Base-by-base conservation (phyloP, 2,329 filamentous ascomycete genomes). In the Exophiala viscosa region DNA sequence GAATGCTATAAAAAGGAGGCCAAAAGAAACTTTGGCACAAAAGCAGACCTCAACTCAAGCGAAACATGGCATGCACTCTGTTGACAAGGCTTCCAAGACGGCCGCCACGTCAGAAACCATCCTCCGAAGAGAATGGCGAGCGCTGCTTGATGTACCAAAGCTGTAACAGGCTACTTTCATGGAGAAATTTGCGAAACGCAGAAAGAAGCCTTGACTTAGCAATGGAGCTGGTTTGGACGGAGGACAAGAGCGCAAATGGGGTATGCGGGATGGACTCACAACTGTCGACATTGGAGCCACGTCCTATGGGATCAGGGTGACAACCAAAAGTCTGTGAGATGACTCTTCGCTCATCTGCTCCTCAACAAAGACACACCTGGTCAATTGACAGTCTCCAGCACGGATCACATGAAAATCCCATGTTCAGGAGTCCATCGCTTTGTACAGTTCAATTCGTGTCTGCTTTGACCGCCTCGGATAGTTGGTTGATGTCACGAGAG, bases 121-220 rank as follows among this genome's bases (percentile, higher is more conserved):
- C 49, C 23, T 40, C 42, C 44, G 41, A 50, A 39, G 32, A 48
- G 43, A 47, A 28, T 76, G 78, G 79, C 83, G 86, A 87, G 84
- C 79, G 76, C 77, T 79, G 79, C 78, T 96, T 78, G 72, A 85
- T 99, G 83, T 97, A 86, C 93, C 93, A 96, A 89, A 84, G 87
- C 87, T 90, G 88, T 99, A 99, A 99, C 93, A 95, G 91, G 89
- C 81, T 74, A 75, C 78, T 83, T 84, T 85, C 86, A 88, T 93
- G 84, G 70, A 79, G 72, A 69, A 75, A 78, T 73, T 71, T 76
- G 23, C 69, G 69, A 65, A 74, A 76, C 80, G 83, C 75, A 74
- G 76, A 85, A 83, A 81, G 82, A 78, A 77, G 83, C 77, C 85
- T 86, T 88, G 88, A 95, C 92, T 93, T 95, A 90, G 93, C 90